Evolutionary conservation across 768 basidiomycete species (phyloP).

Genomic region (Bullera alba): DNA sequence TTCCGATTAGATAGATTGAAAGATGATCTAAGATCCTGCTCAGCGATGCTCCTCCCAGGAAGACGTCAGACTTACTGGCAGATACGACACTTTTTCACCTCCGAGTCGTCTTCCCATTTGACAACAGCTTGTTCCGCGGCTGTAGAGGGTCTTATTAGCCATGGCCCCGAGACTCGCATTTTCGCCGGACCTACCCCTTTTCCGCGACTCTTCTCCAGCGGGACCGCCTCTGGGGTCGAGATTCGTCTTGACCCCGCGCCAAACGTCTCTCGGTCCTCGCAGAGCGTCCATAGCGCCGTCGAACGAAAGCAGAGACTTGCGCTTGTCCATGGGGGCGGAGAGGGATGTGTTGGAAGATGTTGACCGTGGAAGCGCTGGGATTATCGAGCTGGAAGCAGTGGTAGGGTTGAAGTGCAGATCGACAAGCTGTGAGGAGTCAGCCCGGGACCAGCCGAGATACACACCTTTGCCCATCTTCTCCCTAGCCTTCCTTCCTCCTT

Average conservation of each 20-base stretch:
- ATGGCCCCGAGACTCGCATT: not conserved
- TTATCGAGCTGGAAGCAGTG: constrained; percentile 10
- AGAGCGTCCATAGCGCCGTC: constrained; percentile 52
- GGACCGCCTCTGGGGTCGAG: constrained; percentile 46
- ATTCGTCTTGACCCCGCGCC: constrained; percentile 51
- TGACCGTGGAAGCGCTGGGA: constrained; percentile 52
- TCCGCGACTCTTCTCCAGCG: constrained; percentile 55
- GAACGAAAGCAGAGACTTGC: constrained; percentile 26
- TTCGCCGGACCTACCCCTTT: constrained; percentile 55
- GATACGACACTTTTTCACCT: constrained; percentile 71
- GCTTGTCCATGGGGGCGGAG: constrained; percentile 11
- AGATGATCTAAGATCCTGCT: constrained; percentile 50
- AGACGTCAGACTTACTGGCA: constrained; percentile 60
- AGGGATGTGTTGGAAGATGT: constrained; percentile 62
- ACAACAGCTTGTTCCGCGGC: constrained; percentile 86
- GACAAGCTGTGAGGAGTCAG: constrained; percentile 42
- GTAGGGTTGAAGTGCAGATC: constrained; percentile 50
- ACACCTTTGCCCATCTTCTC: constrained; percentile 80
- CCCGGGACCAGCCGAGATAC: constrained; percentile 17
- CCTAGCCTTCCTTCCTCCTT: constrained; percentile 79
- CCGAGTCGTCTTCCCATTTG: constrained; percentile 82
- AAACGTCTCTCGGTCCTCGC: constrained; percentile 59
- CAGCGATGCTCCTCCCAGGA: not conserved
- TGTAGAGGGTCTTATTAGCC: constrained; percentile 38
- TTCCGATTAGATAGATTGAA: constrained; percentile 91